Evolutionary conservation across 2,329 filamentous ascomycete species (phyloP).

Genomic region (Penicillium palitans): DNA sequence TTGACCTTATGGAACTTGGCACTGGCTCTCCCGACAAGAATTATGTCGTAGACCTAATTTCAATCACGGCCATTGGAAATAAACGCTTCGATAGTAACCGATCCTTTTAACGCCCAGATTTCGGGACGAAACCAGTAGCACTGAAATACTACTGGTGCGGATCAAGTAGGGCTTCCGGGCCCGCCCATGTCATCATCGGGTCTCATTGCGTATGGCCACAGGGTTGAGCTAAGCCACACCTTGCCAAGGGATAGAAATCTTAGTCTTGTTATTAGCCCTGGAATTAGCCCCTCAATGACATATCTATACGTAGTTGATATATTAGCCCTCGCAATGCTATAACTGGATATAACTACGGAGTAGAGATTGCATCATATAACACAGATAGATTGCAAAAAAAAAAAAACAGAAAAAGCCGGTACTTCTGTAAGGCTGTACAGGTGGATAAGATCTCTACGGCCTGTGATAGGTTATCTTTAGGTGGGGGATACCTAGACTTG

Average conservation of each 20-base stretch:
- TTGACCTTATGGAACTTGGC: not conserved
- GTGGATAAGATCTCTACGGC: not conserved
- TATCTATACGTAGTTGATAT: not conserved
- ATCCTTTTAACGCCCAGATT: not conserved
- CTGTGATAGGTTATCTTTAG: not conserved
- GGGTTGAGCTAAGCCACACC: constrained; percentile 6
- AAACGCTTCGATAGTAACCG: not conserved
- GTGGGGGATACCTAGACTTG: not conserved
- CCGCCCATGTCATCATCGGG: constrained; percentile 5
- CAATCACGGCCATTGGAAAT: not conserved
- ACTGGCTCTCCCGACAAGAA: not conserved
- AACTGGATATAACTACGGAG: not conserved
- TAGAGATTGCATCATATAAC: not conserved
- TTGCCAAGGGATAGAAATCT: not conserved
- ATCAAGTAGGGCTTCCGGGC: not conserved
- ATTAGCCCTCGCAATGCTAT: not conserved
- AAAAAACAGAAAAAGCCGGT: not conserved
- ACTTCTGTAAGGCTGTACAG: constrained; percentile 2
- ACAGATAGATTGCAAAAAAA: not conserved
- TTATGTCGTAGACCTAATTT: not conserved
- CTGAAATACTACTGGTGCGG: not conserved
- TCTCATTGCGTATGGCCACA: not conserved
- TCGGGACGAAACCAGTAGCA: not conserved
- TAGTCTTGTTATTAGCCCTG: not conserved
- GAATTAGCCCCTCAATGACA: constrained; percentile 4